phyloP scores from a whole-genome alignment of 192 early-diverging fungal genomes.

The Phycomyces blakesleeanus region DNA sequence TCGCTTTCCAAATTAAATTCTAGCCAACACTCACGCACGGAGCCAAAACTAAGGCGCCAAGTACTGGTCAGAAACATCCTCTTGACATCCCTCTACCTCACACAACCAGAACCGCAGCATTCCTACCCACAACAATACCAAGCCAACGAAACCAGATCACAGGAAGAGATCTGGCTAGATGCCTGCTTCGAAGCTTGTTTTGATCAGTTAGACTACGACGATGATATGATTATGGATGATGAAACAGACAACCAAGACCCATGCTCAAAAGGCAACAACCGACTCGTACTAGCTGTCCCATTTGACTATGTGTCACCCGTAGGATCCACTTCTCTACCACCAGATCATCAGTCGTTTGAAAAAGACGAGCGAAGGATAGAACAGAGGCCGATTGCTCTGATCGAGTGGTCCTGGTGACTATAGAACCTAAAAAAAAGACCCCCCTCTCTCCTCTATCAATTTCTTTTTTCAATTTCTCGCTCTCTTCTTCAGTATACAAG shows the following conservation, averaged over 20 bases:
- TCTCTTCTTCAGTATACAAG: not conserved
- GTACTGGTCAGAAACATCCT: conserved; percentile 13
- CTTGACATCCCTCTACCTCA: too few species aligned
- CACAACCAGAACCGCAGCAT: too few species aligned
- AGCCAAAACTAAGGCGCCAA: conserved; percentile 13
- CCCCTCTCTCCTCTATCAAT: not conserved
- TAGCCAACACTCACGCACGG: conserved; percentile 1
- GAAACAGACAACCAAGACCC: conserved; percentile 2
- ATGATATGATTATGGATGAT: conserved; percentile 20
- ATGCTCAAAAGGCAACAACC: not conserved
- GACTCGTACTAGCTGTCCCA: not conserved
- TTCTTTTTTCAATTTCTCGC: too few species aligned
- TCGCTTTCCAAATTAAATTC: too few species aligned
- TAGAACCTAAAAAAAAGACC: not conserved
- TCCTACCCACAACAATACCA: not conserved
- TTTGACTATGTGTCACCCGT: not conserved
- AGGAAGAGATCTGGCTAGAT: conserved; percentile 31
- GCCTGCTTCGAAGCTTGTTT: conserved; percentile 14
- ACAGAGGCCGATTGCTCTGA: not conserved
- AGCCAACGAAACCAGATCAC: not conserved
- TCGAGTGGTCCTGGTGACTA: conserved; percentile 6
- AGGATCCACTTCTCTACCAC: not conserved
- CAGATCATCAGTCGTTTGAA: not conserved
- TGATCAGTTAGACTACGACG: conserved; percentile 20
- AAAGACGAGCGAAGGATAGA: too few species aligned